Conservation (phyloP, 257 asterid genomes). For the Primulina huaijiensis region DNA sequence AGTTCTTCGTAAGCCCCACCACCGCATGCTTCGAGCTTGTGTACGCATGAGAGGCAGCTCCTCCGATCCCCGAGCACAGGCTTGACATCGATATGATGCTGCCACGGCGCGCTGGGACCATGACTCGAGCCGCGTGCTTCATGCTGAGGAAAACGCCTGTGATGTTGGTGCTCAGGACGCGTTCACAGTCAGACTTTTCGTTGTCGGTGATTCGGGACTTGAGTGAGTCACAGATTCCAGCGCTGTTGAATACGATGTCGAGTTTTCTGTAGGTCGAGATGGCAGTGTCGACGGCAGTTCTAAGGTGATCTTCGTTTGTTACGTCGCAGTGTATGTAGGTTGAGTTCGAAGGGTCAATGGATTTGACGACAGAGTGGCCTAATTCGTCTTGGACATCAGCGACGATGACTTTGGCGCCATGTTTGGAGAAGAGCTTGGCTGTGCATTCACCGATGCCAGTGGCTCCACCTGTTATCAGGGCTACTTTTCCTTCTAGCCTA, state of each 20-base stretch:
- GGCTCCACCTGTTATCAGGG: slow-evolving; percentile 59
- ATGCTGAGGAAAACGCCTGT: slow-evolving; percentile 42
- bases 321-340: slow-evolving; percentile 54
- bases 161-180: slow-evolving; percentile 29
- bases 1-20: slow-evolving; percentile 39
- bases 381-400: slow-evolving; percentile 50
- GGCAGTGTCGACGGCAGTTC: slow-evolving; percentile 36
- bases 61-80: slow-evolving; percentile 30
- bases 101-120: slow-evolving; percentile 41
- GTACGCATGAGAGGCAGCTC: slow-evolving; percentile 39
- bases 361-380: slow-evolving; percentile 31
- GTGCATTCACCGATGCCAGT: slow-evolving; percentile 60
- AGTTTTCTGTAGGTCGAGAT: slow-evolving; percentile 44
- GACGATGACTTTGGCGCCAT: slow-evolving; percentile 60
- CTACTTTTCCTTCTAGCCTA: slow-evolving; percentile 67
- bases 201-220: slow-evolving; percentile 33
- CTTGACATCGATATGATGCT: slow-evolving; percentile 41
- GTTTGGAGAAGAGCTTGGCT: slow-evolving; percentile 40
- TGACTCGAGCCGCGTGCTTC: slow-evolving; percentile 50
- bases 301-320: slow-evolving; percentile 42
- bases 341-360: slow-evolving; percentile 35
- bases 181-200: slow-evolving; percentile 29
- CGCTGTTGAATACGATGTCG: slow-evolving; percentile 61
- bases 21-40: slow-evolving; percentile 43
- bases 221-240: slow-evolving; percentile 35